Conservation (phyloP, 139 green algal genomes). For the Chlorella sorokiniana region DNA sequence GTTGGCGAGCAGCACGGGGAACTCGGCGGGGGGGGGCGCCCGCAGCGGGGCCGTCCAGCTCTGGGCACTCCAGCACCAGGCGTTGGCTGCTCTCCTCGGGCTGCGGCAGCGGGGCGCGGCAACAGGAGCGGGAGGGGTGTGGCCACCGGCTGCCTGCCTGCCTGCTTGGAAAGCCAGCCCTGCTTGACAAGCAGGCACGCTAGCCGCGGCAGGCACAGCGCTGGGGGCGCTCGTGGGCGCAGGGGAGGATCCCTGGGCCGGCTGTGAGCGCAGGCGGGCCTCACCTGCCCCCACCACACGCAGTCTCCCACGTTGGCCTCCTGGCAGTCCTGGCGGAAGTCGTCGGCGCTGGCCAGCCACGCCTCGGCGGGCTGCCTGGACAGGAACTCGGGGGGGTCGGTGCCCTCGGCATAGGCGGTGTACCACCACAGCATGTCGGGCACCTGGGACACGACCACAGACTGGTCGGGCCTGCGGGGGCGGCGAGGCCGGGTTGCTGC, state of each 20-base stretch:
- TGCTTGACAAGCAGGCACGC: too few relatives aligned
- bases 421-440: conserved; percentile 7
- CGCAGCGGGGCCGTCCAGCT: neutral
- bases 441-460: neutral
- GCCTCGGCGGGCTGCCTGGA: neutral
- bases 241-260: too few relatives aligned
- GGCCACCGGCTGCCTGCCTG: neutral
- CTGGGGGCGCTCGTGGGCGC: too few relatives aligned
- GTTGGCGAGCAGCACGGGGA: neutral
- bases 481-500: neutral
- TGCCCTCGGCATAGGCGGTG: neutral
- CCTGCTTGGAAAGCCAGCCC: neutral
- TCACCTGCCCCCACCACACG: conserved; percentile 28
- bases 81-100: neutral
- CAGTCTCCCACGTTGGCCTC: neutral
- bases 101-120: neutral
- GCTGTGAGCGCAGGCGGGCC: neutral
- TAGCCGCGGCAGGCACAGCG: neutral
- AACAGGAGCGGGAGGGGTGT: neutral
- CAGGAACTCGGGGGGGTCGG: neutral
- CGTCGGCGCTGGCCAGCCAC: neutral
- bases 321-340: neutral
- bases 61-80: neutral
- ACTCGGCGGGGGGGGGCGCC: neutral
- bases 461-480: neutral